These are phyloP conservation scores for Parathielavia appendiculata DNA, from an alignment of 495 filamentous ascomycete species.

Conservation along the genomic window DNA sequence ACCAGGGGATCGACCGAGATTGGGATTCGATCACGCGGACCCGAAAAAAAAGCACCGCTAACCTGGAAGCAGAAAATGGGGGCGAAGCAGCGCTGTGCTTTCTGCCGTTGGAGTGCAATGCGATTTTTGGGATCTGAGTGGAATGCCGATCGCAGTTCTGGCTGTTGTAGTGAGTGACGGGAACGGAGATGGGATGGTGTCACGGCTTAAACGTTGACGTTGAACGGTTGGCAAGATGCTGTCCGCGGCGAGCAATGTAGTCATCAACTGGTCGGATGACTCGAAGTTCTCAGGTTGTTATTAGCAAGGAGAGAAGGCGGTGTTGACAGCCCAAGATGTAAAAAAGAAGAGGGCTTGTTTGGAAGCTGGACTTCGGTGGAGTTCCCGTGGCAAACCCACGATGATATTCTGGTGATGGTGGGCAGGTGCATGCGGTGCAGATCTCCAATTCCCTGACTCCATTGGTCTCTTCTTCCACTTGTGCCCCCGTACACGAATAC, in stretches of 20 bases:
- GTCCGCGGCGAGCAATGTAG: not conserved
- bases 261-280: not conserved
- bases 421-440: constrained; percentile 6
- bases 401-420: not conserved
- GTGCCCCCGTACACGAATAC: not conserved
- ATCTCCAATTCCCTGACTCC: constrained; percentile 4
- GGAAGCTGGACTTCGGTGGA: not conserved
- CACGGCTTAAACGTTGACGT: not conserved
- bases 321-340: too few species aligned
- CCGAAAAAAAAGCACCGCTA: constrained; percentile 22
- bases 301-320: not conserved
- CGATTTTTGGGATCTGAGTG: not conserved
- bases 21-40: constrained; percentile 24
- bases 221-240: too few species aligned
- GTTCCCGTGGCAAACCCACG: constrained; percentile 11
- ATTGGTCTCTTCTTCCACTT: not conserved
- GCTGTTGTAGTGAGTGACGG: not conserved
- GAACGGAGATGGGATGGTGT: not conserved
- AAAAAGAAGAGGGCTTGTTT: not conserved
- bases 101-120: not conserved
- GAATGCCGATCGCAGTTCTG: not conserved
- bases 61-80: constrained; percentile 15
- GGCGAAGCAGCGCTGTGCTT: constrained; percentile 1
- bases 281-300: not conserved
- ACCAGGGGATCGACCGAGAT: constrained; percentile 14